A percentile compares a stretch with the other conserved stretches of the same genome.
phyloP scores from a whole-genome alignment of 163 green algal species.

The Botryococcus braunii region DNA sequence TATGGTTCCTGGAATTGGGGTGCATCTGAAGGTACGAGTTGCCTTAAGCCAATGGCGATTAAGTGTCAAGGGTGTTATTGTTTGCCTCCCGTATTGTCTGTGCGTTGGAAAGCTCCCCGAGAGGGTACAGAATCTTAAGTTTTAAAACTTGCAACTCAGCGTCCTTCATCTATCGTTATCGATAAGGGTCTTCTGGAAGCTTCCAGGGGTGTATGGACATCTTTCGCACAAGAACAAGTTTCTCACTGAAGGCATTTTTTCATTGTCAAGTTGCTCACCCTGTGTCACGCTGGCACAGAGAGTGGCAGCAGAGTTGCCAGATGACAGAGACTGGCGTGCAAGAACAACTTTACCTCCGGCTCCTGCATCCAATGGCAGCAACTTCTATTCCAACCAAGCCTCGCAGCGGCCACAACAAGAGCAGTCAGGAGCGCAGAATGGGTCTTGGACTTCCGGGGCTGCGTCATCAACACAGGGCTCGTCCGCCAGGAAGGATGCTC shows the following conservation, averaged over 20 bases:
- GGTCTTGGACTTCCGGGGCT: background rate
- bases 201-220: too few relatives aligned
- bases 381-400: constrained; percentile 2
- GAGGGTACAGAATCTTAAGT: background rate
- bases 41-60: background rate
- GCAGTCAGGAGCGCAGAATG: background rate
- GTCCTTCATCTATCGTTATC: too few relatives aligned
- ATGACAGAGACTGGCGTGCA: background rate
- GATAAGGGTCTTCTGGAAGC: too few relatives aligned
- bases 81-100: background rate
- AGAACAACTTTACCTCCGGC: background rate
- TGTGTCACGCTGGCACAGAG: too few relatives aligned
- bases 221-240: background rate
- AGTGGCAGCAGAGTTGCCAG: background rate
- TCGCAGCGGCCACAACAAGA: background rate
- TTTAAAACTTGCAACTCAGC: background rate
- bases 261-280: too few relatives aligned
- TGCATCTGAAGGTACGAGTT: background rate
- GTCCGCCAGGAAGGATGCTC: background rate
- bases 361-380: constrained; percentile 3
- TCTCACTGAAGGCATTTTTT: background rate
- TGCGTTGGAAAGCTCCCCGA: background rate
- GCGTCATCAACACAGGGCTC: background rate
- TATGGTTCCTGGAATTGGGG: background rate
- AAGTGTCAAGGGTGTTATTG: background rate